Percentiles rank a stretch among this genome's conserved stretches.
Evolutionary conservation across 371 early-diverging fungal species (phyloP).

Genomic region (Zopfochytrium polystomum): DNA sequence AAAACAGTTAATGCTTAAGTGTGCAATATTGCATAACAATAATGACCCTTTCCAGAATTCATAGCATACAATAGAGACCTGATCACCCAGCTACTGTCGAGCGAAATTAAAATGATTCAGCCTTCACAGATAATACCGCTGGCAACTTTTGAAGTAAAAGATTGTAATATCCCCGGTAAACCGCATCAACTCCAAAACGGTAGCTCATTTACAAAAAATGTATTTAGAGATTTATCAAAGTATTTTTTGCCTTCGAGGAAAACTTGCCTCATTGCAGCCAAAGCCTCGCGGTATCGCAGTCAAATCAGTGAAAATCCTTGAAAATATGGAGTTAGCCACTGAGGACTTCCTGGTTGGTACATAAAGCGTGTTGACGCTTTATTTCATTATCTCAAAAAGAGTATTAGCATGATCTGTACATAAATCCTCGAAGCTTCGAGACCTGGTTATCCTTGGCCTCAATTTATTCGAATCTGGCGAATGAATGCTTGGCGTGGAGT

Average conservation of each 20-base stretch:
- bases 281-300: slow-evolving; percentile 45
- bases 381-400: slow-evolving; percentile 1
- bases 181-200: too few species aligned
- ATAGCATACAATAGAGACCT: slow-evolving; percentile 37
- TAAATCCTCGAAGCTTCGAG: slow-evolving; percentile 58
- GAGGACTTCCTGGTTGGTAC: slow-evolving; percentile 55
- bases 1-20: slow-evolving; percentile 31
- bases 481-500: slow-evolving; percentile 66
- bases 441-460: slow-evolving; percentile 66
- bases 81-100: slow-evolving; percentile 34
- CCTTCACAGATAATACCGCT: not conserved
- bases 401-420: slow-evolving; percentile 47
- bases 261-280: slow-evolving; percentile 54
- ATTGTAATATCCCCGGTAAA: too few species aligned
- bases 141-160: too few species aligned
- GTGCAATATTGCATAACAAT: not conserved
- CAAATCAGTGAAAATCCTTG: slow-evolving; percentile 55
- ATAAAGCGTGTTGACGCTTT: not conserved
- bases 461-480: slow-evolving; percentile 57
- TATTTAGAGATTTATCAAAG: slow-evolving; percentile 35
- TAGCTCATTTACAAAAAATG: too few species aligned
- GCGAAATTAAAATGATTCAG: slow-evolving; percentile 6
- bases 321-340: slow-evolving; percentile 59
- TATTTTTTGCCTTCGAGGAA: slow-evolving; percentile 65
- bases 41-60: not conserved